Base-by-base conservation (phyloP, 139 green algal species). In the Chlamydomonas sp. region DNA sequence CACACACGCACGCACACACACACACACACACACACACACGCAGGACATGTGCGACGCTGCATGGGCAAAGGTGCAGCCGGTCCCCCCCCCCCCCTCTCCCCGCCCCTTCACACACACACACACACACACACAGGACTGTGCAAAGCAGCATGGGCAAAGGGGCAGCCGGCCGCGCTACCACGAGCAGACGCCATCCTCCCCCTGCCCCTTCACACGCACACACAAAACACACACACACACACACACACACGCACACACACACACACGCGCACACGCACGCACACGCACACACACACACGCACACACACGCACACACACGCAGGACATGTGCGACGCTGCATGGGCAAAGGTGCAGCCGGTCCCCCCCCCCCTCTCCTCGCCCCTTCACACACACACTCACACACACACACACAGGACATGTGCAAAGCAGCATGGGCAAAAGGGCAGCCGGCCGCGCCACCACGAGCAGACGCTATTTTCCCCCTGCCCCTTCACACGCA, bases 1-100 rank as follows among this genome's bases (percentile, higher is more conserved):
- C n/a, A 34, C 76, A 82, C n/a, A n/a, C n/a, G n/a, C 64, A 69
- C 37, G 29, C 43, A 54, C 43, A n/a, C 13, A 54, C 43, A n/a
- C 43, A n/a, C 10, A 54, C 43, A 54, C 43, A 54, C 43, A 54
- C 13, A 16, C 43, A 54, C 43, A 54, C 43, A 54, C 43, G 50
- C 57, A 58, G 49, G 54, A 54, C 5, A 54, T 69, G 62, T 26
- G 54, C 5, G 34, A 68, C 3, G 29, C 49, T 4, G 59, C 61
- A 28, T 34, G 4, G 6, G 29, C n/a, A 0, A 69, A 69, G 37
- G 49, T 73, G 72, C 54, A 73, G 38, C 48, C 49, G n/a, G 34
- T 16, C 13, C 39, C 30, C 58, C n/a, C n/a, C n/a, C n/a, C n/a
- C n/a, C n/a, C n/a, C n/a, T n/a, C n/a, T n/a, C n/a, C n/a, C n/a